Evolutionary conservation across 352 stramenopile species (phyloP).

Genomic region (Phytophthora sojae): DNA sequence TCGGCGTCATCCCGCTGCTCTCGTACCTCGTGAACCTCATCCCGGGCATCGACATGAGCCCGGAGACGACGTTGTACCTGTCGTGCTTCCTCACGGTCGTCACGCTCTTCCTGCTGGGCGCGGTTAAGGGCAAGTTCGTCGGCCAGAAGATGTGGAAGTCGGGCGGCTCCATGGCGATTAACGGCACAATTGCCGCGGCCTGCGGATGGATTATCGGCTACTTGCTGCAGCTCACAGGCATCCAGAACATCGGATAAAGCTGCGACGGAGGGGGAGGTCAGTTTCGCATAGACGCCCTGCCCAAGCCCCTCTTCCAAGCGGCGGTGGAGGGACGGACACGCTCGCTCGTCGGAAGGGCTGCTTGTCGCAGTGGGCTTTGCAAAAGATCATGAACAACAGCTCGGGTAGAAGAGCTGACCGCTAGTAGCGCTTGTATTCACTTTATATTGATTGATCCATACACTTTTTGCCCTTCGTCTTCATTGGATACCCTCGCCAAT

Average conservation of each 20-base stretch:
- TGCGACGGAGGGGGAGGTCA: neutral
- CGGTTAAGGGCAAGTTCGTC: slow-evolving; percentile 91
- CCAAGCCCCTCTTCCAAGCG: neutral
- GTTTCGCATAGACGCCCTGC: neutral
- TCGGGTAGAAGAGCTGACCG: slow-evolving; percentile 28
- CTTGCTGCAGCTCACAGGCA: slow-evolving; percentile 80
- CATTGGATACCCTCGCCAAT: too few species aligned
- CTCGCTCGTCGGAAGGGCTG: slow-evolving; percentile 2
- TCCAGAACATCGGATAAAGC: slow-evolving; percentile 72
- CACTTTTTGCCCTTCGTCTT: slow-evolving; percentile 5
- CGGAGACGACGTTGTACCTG: slow-evolving; percentile 84
- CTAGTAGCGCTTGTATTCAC: slow-evolving; percentile 28
- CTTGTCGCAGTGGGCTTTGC: neutral
- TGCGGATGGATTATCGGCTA: slow-evolving; percentile 87
- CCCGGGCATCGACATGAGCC: slow-evolving; percentile 64
- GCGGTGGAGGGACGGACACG: neutral
- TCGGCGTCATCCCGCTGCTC: slow-evolving; percentile 93
- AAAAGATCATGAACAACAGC: slow-evolving; percentile 15
- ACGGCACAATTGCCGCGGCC: slow-evolving; percentile 75
- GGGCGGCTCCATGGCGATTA: slow-evolving; percentile 79
- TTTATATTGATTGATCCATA: slow-evolving; percentile 20
- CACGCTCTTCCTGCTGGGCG: slow-evolving; percentile 95
- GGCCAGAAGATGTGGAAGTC: slow-evolving; percentile 79
- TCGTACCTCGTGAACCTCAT: slow-evolving; percentile 93
- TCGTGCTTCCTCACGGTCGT: slow-evolving; percentile 95